Evolutionary conservation across 176 grass and related monocot genomes (phyloP).

Genomic region (Phyllostachys edulis): DNA sequence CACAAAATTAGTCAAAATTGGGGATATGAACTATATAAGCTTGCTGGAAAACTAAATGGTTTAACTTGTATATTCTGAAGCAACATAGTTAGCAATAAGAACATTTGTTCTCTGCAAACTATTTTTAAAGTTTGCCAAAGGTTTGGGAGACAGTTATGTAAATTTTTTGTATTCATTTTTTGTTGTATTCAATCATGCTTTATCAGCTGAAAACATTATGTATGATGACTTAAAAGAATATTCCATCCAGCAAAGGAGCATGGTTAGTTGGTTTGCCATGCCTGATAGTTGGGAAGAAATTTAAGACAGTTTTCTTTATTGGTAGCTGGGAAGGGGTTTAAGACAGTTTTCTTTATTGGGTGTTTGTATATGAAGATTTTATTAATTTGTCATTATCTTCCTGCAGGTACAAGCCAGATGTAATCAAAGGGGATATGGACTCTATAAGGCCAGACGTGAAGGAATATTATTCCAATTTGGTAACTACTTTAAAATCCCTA

Average conservation of each 20-base stretch:
- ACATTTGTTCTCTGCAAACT: too few species aligned
- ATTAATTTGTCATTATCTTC: slow-evolving; percentile 14
- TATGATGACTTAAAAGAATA: background rate
- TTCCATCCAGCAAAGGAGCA: background rate
- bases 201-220: background rate
- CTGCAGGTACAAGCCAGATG: slow-evolving; percentile 51
- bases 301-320: slow-evolving; percentile 13
- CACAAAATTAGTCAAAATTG: background rate
- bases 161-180: background rate
- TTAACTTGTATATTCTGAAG: background rate
- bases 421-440: slow-evolving; percentile 93
- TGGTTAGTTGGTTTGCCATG: slow-evolving; percentile 2
- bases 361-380: background rate
- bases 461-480: slow-evolving; percentile 87
- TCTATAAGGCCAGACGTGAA: slow-evolving; percentile 89
- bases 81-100: background rate
- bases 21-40: background rate
- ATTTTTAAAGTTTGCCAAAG: background rate
- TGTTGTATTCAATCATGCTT: background rate
- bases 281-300: background rate
- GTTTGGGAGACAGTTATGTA: background rate
- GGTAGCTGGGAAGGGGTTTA: slow-evolving; percentile 1
- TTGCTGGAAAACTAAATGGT: background rate
- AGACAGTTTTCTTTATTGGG: background rate
- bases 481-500: slow-evolving; percentile 27